Evolutionary conservation across 139 green algal genomes (phyloP), one percentile per base, ranked within the genome.

Genomic region (Asterochloris sp.): DNA sequence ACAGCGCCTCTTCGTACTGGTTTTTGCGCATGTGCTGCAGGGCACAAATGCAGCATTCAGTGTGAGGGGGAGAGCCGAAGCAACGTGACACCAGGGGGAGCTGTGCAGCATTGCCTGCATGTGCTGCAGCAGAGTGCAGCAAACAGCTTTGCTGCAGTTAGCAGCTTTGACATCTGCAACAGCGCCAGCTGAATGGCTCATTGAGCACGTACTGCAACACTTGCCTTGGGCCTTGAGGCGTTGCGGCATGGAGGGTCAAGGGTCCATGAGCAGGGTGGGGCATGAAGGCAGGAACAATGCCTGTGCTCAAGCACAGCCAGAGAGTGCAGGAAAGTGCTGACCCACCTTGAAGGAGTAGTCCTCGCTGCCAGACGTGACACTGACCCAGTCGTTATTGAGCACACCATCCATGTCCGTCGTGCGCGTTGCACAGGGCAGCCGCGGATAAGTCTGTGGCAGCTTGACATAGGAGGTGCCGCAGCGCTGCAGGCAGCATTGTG

Each of bases 11-110:
- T 89, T 98, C 96, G 76, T 98, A 99, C 91, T 99, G 97, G 86
- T 99, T 99, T 87, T 98, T 99, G 82, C 96, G 91, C 95, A 99
- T 98, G 80, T 97, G 91, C 89, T 93, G 89, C 79, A 74, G 27
- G n/a, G n/a, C 69, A 76, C n/a, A n/a, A n/a, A n/a, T 54, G 69
- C 6, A 76, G 23, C 69, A 76, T 38, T 54, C 66, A 71, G 17
- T 9, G 19, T 71, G 66, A 71, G 66, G 1, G 21, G 17, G 66
- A 71, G 19, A 26, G 21, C 19, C 66, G 17, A 24, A 12, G 17
- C 66, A 71, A 71, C 24, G 47, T 14, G 21, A 17, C 16, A 21
- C 11, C 71, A 76, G 47, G 47, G 69, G 24, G 26, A 76, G 71
- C 71, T 6, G 17, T 76, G 71, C 1, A 76, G 38, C 0, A 76